Percentiles rank a stretch among this genome's conserved stretches.
phyloP scores from a whole-genome alignment of 345 rosid genomes.

The Nasturtium officinale region DNA sequence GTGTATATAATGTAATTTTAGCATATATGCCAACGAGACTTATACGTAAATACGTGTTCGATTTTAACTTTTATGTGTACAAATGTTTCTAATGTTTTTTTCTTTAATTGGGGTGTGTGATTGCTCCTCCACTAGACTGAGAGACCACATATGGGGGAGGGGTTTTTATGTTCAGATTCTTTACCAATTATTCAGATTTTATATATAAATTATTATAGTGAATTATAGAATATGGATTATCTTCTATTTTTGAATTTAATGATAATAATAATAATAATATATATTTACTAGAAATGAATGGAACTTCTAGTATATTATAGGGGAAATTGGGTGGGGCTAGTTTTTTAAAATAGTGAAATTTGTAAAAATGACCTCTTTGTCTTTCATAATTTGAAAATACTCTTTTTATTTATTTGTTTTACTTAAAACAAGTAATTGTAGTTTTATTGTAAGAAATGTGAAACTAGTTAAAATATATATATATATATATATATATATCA shows the following conservation, averaged over 20 bases:
- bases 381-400: too few species aligned
- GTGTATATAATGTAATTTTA: background rate
- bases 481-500: too few species aligned
- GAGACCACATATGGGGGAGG: conserved; percentile 18
- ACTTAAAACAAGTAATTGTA: too few species aligned
- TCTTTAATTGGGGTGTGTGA: conserved; percentile 38
- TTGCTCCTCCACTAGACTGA: conserved; percentile 2
- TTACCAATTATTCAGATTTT: background rate
- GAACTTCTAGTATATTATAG: background rate
- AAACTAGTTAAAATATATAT: background rate
- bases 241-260: background rate
- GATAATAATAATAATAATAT: background rate
- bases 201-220: background rate
- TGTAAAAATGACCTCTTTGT: too few species aligned
- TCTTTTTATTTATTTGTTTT: too few species aligned
- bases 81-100: conserved; percentile 3
- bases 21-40: conserved; percentile 44
- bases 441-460: background rate
- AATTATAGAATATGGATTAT: background rate
- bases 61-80: conserved; percentile 7
- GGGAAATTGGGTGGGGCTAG: too few species aligned
- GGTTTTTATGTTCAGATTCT: conserved; percentile 37
- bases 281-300: background rate
- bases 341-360: too few species aligned
- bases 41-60: conserved; percentile 43